Percentiles rank a stretch among this genome's conserved stretches.
phyloP scores from a whole-genome alignment of 192 early-diverging fungal species.

The Rhizoclosmatium sp. region DNA sequence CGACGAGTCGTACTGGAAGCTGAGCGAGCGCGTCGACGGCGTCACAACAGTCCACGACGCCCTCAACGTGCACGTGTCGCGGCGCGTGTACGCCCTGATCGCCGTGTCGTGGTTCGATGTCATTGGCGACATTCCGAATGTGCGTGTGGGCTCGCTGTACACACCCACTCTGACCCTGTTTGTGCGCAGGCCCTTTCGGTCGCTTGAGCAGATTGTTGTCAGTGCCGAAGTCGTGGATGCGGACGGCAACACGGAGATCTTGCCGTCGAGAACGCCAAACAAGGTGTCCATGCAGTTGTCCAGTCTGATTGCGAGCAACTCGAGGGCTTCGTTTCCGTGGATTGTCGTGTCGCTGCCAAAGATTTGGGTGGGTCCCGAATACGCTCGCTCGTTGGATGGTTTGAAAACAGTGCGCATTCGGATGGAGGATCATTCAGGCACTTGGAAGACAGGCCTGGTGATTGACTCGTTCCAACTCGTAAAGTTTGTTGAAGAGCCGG shows the following conservation, averaged over 20 bases:
- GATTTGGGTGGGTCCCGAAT: not conserved
- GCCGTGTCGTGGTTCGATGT: not conserved
- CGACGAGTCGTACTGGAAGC: not conserved
- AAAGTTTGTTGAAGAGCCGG: not conserved
- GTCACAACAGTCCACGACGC: not conserved
- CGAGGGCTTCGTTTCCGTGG: not conserved
- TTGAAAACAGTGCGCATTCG: not conserved
- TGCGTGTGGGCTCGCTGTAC: not conserved
- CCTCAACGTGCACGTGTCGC: not conserved
- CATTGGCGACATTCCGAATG: not conserved
- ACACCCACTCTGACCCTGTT: not conserved
- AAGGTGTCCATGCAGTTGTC: not conserved
- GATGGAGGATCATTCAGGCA: not conserved
- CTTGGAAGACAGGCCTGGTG: conserved; percentile 2
- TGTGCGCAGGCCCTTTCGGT: not conserved
- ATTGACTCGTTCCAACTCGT: not conserved
- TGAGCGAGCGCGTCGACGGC: not conserved
- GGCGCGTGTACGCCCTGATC: not conserved
- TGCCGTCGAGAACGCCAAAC: not conserved
- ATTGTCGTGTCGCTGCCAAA: conserved; percentile 7
- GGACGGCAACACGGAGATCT: not conserved
- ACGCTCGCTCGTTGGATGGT: not conserved
- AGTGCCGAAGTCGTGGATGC: conserved; percentile 5
- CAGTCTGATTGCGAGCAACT: not conserved
- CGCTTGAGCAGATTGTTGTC: not conserved